Conservation (phyloP, 2,329 filamentous ascomycete species). For the Lasiodiplodia sp. region DNA sequence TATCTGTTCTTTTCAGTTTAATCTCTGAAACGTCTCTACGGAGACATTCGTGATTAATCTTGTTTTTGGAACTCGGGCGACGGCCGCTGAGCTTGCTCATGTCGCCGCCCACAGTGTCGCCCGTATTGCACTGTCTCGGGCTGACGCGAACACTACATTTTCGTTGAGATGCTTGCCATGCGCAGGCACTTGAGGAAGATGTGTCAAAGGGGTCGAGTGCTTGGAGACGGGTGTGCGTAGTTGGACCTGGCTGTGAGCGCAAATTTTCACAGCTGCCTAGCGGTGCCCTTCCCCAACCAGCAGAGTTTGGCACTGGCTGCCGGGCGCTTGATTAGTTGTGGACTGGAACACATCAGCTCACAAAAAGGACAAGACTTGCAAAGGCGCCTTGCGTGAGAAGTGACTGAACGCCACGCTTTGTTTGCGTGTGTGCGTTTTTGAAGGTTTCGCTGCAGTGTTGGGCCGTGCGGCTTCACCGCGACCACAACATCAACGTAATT, state of each 20-base stretch:
- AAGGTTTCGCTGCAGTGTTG: background rate
- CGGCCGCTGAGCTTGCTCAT: constrained; percentile 28
- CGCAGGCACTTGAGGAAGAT: constrained; percentile 28
- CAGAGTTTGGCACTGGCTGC: background rate
- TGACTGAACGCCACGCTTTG: background rate
- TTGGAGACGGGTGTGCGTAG: too few relatives aligned
- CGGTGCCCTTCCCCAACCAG: background rate
- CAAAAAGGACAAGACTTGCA: background rate
- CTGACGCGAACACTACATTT: constrained; percentile 22
- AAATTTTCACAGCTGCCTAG: constrained; percentile 4
- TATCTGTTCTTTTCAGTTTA: constrained; percentile 30
- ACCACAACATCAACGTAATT: background rate
- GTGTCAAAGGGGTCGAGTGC: too few relatives aligned
- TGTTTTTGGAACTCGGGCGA: constrained; percentile 15
- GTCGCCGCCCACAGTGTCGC: constrained; percentile 28
- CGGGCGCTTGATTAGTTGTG: background rate
- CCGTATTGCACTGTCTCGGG: constrained; percentile 22
- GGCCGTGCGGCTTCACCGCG: constrained; percentile 17
- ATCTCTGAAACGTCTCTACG: constrained; percentile 24
- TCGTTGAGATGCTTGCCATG: constrained; percentile 16
- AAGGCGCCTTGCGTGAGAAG: background rate
- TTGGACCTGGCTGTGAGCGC: background rate
- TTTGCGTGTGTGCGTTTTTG: background rate
- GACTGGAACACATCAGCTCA: background rate
- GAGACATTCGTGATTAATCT: constrained; percentile 22